Conservation (phyloP, 1,139 yeast genomes). For the Hansenula sp. region DNA sequence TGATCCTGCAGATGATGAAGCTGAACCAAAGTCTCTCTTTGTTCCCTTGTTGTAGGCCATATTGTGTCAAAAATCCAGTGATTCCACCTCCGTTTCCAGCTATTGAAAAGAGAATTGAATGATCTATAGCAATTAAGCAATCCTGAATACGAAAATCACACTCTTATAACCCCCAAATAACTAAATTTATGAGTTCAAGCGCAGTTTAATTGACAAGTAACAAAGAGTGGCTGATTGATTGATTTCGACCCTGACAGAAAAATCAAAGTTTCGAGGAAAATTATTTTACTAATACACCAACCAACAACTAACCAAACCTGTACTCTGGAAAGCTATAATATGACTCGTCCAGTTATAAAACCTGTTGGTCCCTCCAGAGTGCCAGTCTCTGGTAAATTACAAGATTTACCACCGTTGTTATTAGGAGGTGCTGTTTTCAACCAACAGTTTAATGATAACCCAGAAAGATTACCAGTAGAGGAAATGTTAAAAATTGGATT, state of each 20-base stretch:
- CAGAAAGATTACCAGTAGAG: conserved; percentile 50
- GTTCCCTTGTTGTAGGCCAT: conserved; percentile 1
- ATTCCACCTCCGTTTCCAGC: too few relatives aligned
- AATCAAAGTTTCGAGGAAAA: neutral
- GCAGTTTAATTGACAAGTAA: too few relatives aligned
- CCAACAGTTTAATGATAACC: conserved; percentile 67
- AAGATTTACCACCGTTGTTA: conserved; percentile 47
- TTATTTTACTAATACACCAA: too few relatives aligned
- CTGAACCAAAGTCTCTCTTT: neutral
- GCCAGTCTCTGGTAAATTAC: conserved; percentile 12
- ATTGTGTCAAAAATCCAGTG: neutral
- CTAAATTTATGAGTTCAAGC: too few relatives aligned
- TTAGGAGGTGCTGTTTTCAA: conserved; percentile 88
- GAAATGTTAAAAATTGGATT: conserved; percentile 60
- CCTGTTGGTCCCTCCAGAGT: conserved; percentile 14
- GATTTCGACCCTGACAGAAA: neutral
- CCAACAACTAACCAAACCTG: too few relatives aligned
- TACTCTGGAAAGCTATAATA: neutral
- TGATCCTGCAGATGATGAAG: neutral
- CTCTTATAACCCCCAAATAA: too few relatives aligned
- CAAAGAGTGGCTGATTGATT: too few relatives aligned
- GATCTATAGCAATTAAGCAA: too few relatives aligned
- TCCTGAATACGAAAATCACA: too few relatives aligned
- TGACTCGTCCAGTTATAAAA: conserved; percentile 1
- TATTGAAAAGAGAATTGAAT: too few relatives aligned